These are phyloP conservation scores for Gymnopilus dilepis DNA, from an alignment of 768 basidiomycete genomes.

Conservation along the genomic window DNA sequence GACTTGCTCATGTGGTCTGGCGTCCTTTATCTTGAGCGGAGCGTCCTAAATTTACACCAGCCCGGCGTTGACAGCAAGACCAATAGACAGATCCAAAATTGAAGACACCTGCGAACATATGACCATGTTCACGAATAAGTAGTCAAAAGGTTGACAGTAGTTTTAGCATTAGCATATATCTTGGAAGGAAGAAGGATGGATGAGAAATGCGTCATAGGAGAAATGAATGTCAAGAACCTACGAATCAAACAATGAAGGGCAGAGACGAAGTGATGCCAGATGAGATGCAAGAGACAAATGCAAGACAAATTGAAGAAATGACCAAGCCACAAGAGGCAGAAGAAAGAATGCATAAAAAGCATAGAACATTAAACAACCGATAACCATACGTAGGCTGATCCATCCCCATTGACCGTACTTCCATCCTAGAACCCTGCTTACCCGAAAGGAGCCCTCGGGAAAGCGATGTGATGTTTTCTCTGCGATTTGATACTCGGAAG, in stretches of 20 bases:
- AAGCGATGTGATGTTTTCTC: slow-evolving; percentile 29
- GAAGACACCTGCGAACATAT: background rate
- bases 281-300: background rate
- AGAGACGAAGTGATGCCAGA: background rate
- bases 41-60: too few species aligned
- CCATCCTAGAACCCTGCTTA: background rate
- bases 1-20: too few species aligned
- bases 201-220: background rate
- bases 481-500: slow-evolving; percentile 30
- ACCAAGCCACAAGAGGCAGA: background rate
- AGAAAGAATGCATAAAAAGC: background rate
- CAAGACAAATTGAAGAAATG: background rate
- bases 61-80: too few species aligned
- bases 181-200: background rate
- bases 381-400: background rate
- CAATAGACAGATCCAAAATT: too few species aligned
- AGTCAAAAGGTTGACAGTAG: background rate
- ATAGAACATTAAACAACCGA: background rate
- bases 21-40: background rate
- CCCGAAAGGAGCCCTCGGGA: slow-evolving; percentile 4
- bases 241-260: background rate
- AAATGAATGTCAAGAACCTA: background rate
- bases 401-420: background rate
- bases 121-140: background rate
- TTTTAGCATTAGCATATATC: background rate